Conservation (phyloP, 176 grass and related monocot genomes). For the Hordeum marinum region DNA sequence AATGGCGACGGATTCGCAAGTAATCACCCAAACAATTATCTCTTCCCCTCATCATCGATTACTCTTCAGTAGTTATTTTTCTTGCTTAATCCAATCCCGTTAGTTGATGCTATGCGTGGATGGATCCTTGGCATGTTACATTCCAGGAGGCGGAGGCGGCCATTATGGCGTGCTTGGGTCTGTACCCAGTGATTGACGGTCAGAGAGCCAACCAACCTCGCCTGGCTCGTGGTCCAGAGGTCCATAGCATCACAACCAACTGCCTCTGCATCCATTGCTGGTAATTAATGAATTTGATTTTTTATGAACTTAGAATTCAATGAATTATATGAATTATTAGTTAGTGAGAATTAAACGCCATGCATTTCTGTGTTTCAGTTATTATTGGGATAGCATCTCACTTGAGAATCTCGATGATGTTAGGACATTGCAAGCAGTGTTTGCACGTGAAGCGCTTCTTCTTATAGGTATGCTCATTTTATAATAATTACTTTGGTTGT, state of each 20-base stretch:
- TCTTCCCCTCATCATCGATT: not conserved
- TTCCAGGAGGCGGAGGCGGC: slow-evolving; percentile 47
- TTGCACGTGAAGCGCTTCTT: no score
- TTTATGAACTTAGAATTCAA: no score
- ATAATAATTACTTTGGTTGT: no score
- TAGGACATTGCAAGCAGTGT: no score
- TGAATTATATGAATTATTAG: no score
- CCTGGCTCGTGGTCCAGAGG: slow-evolving; percentile 30
- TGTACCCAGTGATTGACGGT: slow-evolving; percentile 44
- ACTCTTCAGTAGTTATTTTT: not conserved
- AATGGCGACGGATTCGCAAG: slow-evolving; percentile 50
- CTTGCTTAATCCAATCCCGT: not conserved
- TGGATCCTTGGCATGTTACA: slow-evolving; percentile 15
- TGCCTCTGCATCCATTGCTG: slow-evolving; percentile 29
- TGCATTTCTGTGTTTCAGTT: slow-evolving; percentile 43
- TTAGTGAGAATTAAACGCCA: slow-evolving; percentile 46
- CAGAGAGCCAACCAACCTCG: slow-evolving; percentile 51
- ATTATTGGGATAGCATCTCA: slow-evolving; percentile 93
- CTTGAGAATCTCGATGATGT: slow-evolving; percentile 85
- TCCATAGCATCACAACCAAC: slow-evolving; percentile 15
- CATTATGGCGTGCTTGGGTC: slow-evolving; percentile 34
- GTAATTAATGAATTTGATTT: not conserved
- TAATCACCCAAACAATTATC: not conserved
- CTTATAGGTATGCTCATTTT: no score
- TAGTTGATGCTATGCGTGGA: no score